These are phyloP conservation scores for Pharus latifolius DNA, from an alignment of 176 grass and related monocot species.

Conservation along the genomic window DNA sequence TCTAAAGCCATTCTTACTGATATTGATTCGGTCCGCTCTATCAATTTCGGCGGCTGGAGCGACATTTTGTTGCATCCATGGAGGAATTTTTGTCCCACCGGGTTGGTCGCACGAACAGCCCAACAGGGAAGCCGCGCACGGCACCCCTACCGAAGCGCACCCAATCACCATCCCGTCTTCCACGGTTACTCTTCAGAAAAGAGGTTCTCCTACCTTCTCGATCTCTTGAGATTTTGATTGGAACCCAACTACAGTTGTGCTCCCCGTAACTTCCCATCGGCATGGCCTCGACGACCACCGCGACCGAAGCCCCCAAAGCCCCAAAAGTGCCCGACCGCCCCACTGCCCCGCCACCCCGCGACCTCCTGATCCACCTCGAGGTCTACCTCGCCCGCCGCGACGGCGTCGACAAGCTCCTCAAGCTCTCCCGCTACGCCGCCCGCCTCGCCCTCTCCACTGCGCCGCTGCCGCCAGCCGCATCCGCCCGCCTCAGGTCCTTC, in stretches of 20 bases:
- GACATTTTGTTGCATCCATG: too few species aligned
- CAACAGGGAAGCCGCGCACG: too few species aligned
- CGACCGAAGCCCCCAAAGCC: background rate
- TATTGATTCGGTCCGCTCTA: too few species aligned
- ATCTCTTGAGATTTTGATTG: too few species aligned
- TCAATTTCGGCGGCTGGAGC: too few species aligned
- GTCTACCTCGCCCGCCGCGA: slow-evolving; percentile 86
- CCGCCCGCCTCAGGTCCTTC: slow-evolving; percentile 59
- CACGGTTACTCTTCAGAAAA: background rate
- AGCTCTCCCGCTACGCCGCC: slow-evolving; percentile 86
- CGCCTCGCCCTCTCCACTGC: slow-evolving; percentile 54
- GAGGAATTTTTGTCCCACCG: too few species aligned
- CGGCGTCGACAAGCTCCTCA: slow-evolving; percentile 96
- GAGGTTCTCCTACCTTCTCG: too few species aligned
- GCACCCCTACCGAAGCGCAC: too few species aligned
- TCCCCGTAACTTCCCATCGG: too few species aligned
- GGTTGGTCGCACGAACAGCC: too few species aligned
- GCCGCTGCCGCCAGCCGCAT: slow-evolving; percentile 19
- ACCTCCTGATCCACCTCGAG: slow-evolving; percentile 81
- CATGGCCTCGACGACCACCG: slow-evolving; percentile 22
- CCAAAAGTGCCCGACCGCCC: background rate
- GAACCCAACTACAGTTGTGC: too few species aligned
- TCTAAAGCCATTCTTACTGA: too few species aligned
- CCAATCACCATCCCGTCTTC: background rate
- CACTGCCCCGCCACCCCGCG: slow-evolving; percentile 22